A percentile compares a stretch with the other conserved stretches of the same genome.
Evolutionary conservation across 2,329 filamentous ascomycete genomes (phyloP).

Genomic region (Aspergillus sp.): DNA sequence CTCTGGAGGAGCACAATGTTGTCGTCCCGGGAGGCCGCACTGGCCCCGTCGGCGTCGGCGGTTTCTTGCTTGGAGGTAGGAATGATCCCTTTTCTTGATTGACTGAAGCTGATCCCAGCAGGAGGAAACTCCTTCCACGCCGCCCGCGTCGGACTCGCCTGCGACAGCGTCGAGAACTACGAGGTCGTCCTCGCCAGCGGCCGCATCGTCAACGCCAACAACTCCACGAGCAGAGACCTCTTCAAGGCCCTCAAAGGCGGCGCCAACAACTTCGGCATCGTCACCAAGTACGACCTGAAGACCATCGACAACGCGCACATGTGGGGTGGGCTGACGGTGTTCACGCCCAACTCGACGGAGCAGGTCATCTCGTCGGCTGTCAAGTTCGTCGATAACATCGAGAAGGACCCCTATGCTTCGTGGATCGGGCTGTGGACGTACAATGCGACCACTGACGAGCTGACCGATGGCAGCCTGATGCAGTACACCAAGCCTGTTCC

Average conservation of each 20-base stretch:
- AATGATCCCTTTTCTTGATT: no score
- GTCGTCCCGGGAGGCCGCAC: conserved; percentile 23
- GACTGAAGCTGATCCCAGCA: conserved; percentile 3
- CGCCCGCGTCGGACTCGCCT: conserved; percentile 49
- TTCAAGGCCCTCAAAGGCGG: conserved; percentile 57
- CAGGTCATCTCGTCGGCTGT: conserved; percentile 21
- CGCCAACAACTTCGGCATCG: conserved; percentile 56
- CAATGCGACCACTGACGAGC: conserved; percentile 18
- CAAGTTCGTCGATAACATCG: conserved; percentile 21
- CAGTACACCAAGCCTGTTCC: conserved; percentile 10
- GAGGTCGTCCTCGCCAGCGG: conserved; percentile 56
- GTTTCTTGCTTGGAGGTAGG: conserved; percentile 23
- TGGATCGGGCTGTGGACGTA: conserved; percentile 44
- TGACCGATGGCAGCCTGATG: conserved; percentile 9
- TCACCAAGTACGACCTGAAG: conserved; percentile 26
- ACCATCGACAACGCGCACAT: conserved; percentile 17
- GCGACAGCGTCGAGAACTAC: conserved; percentile 51
- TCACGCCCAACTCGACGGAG: conserved; percentile 12
- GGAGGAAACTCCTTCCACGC: conserved; percentile 54
- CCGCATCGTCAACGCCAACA: conserved; percentile 48
- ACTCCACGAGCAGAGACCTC: conserved; percentile 48
- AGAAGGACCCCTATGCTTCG: conserved; percentile 22
- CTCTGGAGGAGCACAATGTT: conserved; percentile 14
- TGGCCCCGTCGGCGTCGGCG: conserved; percentile 23
- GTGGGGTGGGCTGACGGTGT: conserved; percentile 24